A percentile compares a stretch with the other conserved stretches of the same genome.
These are phyloP conservation scores for Penicillium paxilli DNA, from an alignment of 495 filamentous ascomycete genomes.

Conservation along the genomic window DNA sequence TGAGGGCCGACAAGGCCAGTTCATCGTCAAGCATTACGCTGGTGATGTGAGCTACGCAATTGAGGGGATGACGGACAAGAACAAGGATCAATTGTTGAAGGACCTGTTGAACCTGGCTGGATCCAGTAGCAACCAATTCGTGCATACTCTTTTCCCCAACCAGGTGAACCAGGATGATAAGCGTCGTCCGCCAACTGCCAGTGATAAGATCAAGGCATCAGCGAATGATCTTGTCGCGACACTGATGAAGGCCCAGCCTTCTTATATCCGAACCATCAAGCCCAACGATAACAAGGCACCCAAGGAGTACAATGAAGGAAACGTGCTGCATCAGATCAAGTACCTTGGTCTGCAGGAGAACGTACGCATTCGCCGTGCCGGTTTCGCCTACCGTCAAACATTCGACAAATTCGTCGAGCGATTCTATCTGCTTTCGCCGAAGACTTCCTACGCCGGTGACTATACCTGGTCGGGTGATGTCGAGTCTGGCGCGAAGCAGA, in stretches of 20 bases:
- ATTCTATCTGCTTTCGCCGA: constrained; percentile 93
- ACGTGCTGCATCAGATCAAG: constrained; percentile 98
- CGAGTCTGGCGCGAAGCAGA: constrained; percentile 85
- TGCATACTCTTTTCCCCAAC: constrained; percentile 86
- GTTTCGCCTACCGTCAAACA: constrained; percentile 96
- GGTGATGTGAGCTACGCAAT: constrained; percentile 96
- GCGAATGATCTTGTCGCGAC: constrained; percentile 95
- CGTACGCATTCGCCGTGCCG: constrained; percentile 93
- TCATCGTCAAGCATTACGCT: constrained; percentile 98
- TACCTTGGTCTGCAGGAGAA: constrained; percentile 99
- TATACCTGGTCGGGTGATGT: constrained; percentile 93
- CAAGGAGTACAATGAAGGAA: constrained; percentile 83
- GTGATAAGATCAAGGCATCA: constrained; percentile 95
- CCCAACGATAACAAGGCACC: constrained; percentile 98
- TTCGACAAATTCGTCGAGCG: constrained; percentile 99
- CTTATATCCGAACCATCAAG: constrained; percentile 99
- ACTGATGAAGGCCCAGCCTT: constrained; percentile 94
- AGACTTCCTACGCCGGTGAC: constrained; percentile 93
- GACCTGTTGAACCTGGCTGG: constrained; percentile 88
- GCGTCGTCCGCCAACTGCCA: constrained; percentile 88
- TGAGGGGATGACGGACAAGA: constrained; percentile 98
- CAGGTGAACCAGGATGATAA: constrained; percentile 96
- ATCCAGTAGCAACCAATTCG: constrained; percentile 77
- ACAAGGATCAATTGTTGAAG: constrained; percentile 97
- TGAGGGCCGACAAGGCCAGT: constrained; percentile 88